Percentiles rank a stretch among this genome's conserved stretches.
phyloP scores from a whole-genome alignment of 1,284 basidiomycete genomes.

The Neolentinus lepideus region DNA sequence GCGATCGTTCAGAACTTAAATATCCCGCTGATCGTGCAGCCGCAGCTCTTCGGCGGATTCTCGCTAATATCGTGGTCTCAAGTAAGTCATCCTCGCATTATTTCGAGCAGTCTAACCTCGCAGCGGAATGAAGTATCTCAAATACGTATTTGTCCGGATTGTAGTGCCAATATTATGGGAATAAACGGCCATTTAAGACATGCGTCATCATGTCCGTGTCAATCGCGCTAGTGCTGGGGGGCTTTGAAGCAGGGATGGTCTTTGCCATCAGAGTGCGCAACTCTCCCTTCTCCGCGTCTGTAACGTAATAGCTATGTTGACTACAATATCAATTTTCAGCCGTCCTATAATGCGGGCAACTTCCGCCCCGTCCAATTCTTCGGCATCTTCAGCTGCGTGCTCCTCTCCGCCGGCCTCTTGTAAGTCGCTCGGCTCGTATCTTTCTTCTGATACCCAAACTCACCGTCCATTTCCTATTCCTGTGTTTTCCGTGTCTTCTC shows the following conservation, averaged over 20 bases:
- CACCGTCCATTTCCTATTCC: too few relatives aligned
- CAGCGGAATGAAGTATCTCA: neutral
- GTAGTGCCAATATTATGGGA: constrained; percentile 62
- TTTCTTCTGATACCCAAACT: too few relatives aligned
- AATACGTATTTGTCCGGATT: constrained; percentile 3
- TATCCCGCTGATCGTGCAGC: constrained; percentile 70
- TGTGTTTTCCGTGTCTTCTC: too few relatives aligned
- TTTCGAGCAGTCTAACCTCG: too few relatives aligned
- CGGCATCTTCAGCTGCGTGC: constrained; percentile 55
- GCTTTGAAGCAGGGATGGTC: constrained; percentile 54
- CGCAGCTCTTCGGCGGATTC: constrained; percentile 64
- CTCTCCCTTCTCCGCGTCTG: neutral
- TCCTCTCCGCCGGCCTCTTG: constrained; percentile 59
- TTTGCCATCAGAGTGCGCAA: constrained; percentile 44
- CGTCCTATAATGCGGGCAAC: constrained; percentile 38
- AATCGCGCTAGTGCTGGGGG: constrained; percentile 39
- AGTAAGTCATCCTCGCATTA: too few relatives aligned
- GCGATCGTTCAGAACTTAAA: constrained; percentile 61
- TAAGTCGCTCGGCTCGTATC: constrained; percentile 21
- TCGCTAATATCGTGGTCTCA: constrained; percentile 61
- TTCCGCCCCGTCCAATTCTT: constrained; percentile 48
- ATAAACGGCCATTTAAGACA: constrained; percentile 24
- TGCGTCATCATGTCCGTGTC: constrained; percentile 24
- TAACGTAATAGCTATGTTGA: constrained; percentile 14
- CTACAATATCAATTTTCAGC: constrained; percentile 15